Evolutionary conservation across 2,329 filamentous ascomycete genomes (phyloP).

Genomic region (Trichophyton simii): DNA sequence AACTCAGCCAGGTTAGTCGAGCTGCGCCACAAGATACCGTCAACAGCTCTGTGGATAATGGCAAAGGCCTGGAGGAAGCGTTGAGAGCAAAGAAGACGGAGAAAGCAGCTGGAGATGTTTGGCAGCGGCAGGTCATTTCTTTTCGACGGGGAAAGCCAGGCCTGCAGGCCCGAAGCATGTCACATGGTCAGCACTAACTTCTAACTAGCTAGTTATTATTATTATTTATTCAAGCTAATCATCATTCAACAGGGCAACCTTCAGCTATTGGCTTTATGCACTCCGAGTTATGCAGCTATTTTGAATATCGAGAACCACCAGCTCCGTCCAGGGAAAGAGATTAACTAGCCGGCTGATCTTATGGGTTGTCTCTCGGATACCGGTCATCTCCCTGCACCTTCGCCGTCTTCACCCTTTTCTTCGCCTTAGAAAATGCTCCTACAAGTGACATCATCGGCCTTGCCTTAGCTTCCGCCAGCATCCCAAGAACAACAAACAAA

Average conservation of each 20-base stretch:
- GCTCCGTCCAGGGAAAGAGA: background rate
- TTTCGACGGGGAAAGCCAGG: too few relatives aligned
- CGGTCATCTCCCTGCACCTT: background rate
- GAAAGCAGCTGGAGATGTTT: background rate
- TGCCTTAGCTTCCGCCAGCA: background rate
- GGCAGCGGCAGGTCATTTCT: background rate
- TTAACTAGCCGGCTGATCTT: background rate
- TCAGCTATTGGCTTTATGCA: too few relatives aligned
- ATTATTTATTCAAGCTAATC: background rate
- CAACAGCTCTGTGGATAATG: background rate
- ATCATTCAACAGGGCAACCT: too few relatives aligned
- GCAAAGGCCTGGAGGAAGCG: background rate
- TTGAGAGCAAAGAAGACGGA: background rate
- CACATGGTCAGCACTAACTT: background rate
- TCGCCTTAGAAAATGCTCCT: background rate
- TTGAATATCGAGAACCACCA: background rate
- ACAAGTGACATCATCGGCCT: slow-evolving; percentile 1
- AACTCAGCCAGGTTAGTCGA: background rate
- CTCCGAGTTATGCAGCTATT: too few relatives aligned
- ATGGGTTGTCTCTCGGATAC: background rate
- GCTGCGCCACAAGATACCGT: background rate
- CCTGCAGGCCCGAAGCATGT: background rate
- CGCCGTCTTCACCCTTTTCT: background rate
- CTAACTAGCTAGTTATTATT: too few relatives aligned
- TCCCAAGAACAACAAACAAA: background rate